phyloP scores from a whole-genome alignment of 495 filamentous ascomycete genomes.

The Amorphotheca resinae region DNA sequence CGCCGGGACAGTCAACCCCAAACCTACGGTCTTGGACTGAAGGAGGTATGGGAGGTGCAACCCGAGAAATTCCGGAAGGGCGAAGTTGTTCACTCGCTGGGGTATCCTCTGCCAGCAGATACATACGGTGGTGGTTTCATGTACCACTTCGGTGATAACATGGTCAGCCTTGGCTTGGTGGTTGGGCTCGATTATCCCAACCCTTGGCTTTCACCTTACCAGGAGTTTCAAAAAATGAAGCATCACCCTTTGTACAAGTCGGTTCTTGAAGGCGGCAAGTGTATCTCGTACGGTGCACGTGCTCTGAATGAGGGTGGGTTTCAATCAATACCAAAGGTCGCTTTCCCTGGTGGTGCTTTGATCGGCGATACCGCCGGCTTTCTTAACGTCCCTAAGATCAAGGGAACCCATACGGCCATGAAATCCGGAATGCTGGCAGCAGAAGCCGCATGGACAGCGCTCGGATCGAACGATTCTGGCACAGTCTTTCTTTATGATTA shows the following conservation, averaged over 20 bases:
- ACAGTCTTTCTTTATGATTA: constrained; percentile 91
- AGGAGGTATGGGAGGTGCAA: constrained; percentile 94
- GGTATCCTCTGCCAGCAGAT: constrained; percentile 76
- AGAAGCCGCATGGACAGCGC: constrained; percentile 69
- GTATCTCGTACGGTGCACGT: constrained; percentile 91
- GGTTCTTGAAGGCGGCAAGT: constrained; percentile 85
- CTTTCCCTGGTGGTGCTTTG: constrained; percentile 90
- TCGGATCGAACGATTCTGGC: constrained; percentile 44
- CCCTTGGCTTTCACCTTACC: constrained; percentile 91
- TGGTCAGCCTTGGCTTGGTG: constrained; percentile 87
- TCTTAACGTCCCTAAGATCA: constrained; percentile 96
- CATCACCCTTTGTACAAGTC: constrained; percentile 80
- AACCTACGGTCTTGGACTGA: constrained; percentile 88
- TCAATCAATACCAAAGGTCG: constrained; percentile 92
- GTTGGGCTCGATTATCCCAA: constrained; percentile 94
- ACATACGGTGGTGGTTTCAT: constrained; percentile 97
- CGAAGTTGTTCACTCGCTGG: constrained; percentile 81
- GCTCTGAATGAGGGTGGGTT: constrained; percentile 93
- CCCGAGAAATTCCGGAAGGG: constrained; percentile 87
- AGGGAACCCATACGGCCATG: constrained; percentile 97
- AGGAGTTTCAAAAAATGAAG: constrained; percentile 97
- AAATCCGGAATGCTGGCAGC: constrained; percentile 94
- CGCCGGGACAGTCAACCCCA: constrained; percentile 81
- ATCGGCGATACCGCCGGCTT: constrained; percentile 96
- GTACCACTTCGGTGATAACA: constrained; percentile 97